phyloP scores from a whole-genome alignment of 2,329 filamentous ascomycete genomes.

The Phialocephala subalpina region DNA sequence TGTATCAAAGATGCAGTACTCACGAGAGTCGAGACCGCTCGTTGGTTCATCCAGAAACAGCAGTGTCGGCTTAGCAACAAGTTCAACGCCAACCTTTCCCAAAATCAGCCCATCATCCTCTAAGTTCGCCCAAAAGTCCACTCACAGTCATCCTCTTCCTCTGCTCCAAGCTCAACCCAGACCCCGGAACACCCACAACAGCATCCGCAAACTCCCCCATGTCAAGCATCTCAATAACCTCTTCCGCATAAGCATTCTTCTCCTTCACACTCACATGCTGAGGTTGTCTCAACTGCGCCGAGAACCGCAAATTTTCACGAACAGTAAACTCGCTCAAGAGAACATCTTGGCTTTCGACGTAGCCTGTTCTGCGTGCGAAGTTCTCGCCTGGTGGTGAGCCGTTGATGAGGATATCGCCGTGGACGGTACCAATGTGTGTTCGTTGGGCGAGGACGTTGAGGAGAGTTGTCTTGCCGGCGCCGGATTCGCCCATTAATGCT shows the following conservation, averaged over 20 bases:
- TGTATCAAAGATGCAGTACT: neutral
- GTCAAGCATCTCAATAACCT: slow-evolving; percentile 88
- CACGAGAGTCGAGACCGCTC: slow-evolving; percentile 79
- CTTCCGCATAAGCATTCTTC: slow-evolving; percentile 87
- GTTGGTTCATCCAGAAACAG: slow-evolving; percentile 94
- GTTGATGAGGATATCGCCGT: slow-evolving; percentile 75
- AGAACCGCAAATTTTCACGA: slow-evolving; percentile 69
- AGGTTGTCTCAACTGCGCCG: slow-evolving; percentile 84
- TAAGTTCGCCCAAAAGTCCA: neutral
- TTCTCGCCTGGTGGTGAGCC: slow-evolving; percentile 64
- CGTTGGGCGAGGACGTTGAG: slow-evolving; percentile 80
- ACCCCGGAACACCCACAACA: slow-evolving; percentile 88
- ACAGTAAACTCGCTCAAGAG: slow-evolving; percentile 70
- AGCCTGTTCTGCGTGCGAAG: slow-evolving; percentile 90
- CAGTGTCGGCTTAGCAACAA: slow-evolving; percentile 87
- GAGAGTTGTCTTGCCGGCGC: slow-evolving; percentile 85
- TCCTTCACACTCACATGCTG: slow-evolving; percentile 72
- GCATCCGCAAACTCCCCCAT: slow-evolving; percentile 93
- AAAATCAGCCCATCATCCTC: neutral
- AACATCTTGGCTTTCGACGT: slow-evolving; percentile 88
- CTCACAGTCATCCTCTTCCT: slow-evolving; percentile 42
- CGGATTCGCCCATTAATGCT: slow-evolving; percentile 68
- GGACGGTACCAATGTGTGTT: slow-evolving; percentile 86
- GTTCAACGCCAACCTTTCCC: slow-evolving; percentile 79
- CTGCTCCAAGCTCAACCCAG: slow-evolving; percentile 79